Evolutionary conservation across 139 green algal species (phyloP).

Genomic region (Chlamydomonas sp.): DNA sequence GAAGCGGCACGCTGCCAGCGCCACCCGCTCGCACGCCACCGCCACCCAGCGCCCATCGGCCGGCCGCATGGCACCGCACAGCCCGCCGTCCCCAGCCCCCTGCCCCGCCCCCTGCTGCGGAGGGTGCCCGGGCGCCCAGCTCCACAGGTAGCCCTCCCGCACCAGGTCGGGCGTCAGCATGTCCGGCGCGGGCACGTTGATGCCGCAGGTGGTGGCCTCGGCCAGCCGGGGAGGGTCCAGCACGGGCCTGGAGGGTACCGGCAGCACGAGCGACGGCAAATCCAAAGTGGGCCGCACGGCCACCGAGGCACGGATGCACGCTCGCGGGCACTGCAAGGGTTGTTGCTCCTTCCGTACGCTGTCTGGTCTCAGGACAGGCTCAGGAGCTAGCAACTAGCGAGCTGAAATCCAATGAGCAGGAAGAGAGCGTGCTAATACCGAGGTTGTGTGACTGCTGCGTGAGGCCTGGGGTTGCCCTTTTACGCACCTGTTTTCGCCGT

Average conservation of each 20-base stretch:
- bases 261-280: too few species aligned
- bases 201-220: constrained; percentile 59
- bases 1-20: background rate
- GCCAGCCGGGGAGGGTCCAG: constrained; percentile 25
- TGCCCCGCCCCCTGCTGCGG: background rate
- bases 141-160: constrained; percentile 65
- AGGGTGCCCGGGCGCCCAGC: constrained; percentile 69
- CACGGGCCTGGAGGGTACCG: background rate
- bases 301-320: too few species aligned
- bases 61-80: constrained; percentile 11
- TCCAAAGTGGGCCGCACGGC: too few species aligned
- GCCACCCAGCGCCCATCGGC: constrained; percentile 19
- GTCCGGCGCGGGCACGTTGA: constrained; percentile 76
- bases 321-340: too few species aligned
- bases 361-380: constrained; percentile 34
- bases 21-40: background rate
- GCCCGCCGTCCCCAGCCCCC: background rate
- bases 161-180: constrained; percentile 62
- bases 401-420: background rate
- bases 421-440: too few species aligned
- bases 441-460: too few species aligned
- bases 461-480: too few species aligned
- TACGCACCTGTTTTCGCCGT: constrained; percentile 23
- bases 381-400: background rate
- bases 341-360: background rate